Evolutionary conservation across 768 basidiomycete genomes (phyloP).

Genomic region (Naematelia encephala): DNA sequence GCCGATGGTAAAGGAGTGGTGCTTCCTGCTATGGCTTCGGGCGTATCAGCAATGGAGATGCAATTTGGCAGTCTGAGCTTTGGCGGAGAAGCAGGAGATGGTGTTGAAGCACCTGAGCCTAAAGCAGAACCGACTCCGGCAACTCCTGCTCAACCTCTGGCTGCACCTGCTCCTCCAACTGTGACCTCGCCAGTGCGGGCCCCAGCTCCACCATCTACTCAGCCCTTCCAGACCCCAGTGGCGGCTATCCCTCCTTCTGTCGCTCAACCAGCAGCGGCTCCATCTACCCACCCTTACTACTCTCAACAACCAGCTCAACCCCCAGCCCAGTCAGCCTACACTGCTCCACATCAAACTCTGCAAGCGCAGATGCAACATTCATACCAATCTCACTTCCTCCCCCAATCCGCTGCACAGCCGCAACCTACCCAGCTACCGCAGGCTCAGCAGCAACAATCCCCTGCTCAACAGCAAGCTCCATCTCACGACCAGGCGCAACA

Average conservation of each 20-base stretch:
- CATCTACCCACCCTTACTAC: slow-evolving; percentile 4
- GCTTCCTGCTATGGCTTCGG: slow-evolving; percentile 33
- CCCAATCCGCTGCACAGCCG: neutral
- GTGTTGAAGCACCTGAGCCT: slow-evolving; percentile 35
- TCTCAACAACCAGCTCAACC: slow-evolving; percentile 17
- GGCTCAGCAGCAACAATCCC: slow-evolving; percentile 23
- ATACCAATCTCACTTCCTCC: slow-evolving; percentile 21
- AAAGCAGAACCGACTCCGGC: slow-evolving; percentile 22
- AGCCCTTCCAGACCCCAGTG: slow-evolving; percentile 20
- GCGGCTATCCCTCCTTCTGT: slow-evolving; percentile 12
- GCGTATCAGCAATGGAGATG: slow-evolving; percentile 47
- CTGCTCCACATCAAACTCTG: slow-evolving; percentile 39
- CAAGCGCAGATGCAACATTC: slow-evolving; percentile 35
- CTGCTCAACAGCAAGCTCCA: slow-evolving; percentile 33
- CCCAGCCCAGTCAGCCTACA: slow-evolving; percentile 25
- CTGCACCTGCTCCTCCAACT: slow-evolving; percentile 22
- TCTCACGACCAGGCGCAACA: slow-evolving; percentile 27
- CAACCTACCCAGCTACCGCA: slow-evolving; percentile 23
- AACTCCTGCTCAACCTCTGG: slow-evolving; percentile 24
- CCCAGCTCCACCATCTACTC: slow-evolving; percentile 12
- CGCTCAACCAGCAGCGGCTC: slow-evolving; percentile 13
- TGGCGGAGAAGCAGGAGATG: slow-evolving; percentile 43
- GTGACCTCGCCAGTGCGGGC: slow-evolving; percentile 28
- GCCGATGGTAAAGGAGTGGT: slow-evolving; percentile 51
- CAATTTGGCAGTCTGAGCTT: slow-evolving; percentile 52